phyloP scores from a whole-genome alignment of 75 land plant species.

The Cupressus sempervirens region DNA sequence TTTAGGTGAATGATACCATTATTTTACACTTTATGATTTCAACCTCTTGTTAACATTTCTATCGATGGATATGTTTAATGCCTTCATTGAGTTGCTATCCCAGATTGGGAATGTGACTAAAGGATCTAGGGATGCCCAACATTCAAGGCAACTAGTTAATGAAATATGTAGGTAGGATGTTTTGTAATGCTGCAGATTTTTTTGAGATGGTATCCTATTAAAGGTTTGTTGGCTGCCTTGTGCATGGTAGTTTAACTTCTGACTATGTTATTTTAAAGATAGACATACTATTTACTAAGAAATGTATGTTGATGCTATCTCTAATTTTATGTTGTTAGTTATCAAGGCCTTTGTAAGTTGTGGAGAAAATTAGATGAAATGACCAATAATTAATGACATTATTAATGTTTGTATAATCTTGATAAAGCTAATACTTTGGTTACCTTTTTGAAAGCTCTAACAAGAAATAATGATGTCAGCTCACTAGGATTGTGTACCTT shows the following conservation, averaged over 20 bases:
- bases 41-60: slow-evolving; percentile 8
- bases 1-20: background rate
- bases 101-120: slow-evolving; percentile 95
- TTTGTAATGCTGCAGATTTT: no score
- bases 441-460: no score
- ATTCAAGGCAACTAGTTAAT: slow-evolving; percentile 54
- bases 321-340: no score
- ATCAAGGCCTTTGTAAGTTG: no score
- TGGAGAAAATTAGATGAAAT: no score
- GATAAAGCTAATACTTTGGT: no score
- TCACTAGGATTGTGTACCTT: no score
- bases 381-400: no score
- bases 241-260: background rate
- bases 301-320: background rate
- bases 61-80: slow-evolving; percentile 97
- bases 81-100: slow-evolving; percentile 87
- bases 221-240: background rate
- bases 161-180: background rate
- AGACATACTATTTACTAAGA: background rate
- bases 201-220: background rate
- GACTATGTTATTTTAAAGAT: background rate
- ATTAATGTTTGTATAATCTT: no score
- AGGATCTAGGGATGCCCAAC: slow-evolving; percentile 55
- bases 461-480: no score
- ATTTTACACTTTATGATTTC: background rate